Conservation (phyloP, 2,329 filamentous ascomycete species). For the Epichloe bromicola region DNA sequence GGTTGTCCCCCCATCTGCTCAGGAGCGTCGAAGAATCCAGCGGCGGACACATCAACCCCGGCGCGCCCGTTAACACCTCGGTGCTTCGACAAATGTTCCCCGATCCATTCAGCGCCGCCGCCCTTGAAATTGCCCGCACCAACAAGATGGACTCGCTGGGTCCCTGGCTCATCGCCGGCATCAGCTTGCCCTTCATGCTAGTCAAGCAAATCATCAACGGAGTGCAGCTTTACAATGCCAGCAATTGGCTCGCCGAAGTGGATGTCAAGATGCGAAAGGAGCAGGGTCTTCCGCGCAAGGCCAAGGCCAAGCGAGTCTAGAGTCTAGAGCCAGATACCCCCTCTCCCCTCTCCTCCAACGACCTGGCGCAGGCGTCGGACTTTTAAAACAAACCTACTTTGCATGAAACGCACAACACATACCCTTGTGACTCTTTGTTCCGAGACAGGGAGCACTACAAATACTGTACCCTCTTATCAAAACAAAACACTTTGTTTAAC, state of each 20-base stretch:
- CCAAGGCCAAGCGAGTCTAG: constrained; percentile 22
- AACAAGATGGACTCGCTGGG: constrained; percentile 76
- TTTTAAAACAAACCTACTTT: neutral
- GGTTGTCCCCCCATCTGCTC: constrained; percentile 73
- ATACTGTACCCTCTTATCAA: too few species aligned
- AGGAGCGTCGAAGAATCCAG: constrained; percentile 42
- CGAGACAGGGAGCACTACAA: neutral
- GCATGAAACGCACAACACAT: neutral
- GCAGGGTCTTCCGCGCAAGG: constrained; percentile 38
- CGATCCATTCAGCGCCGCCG: constrained; percentile 82
- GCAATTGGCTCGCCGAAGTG: constrained; percentile 85
- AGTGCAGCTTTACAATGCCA: constrained; percentile 86
- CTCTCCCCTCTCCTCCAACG: neutral
- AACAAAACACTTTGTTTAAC: too few species aligned
- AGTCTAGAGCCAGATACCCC: constrained; percentile 10
- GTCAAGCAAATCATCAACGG: constrained; percentile 91
- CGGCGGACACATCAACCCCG: constrained; percentile 45
- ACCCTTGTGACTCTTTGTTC: neutral
- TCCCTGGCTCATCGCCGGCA: constrained; percentile 58
- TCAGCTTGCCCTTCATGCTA: constrained; percentile 78
- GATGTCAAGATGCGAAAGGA: constrained; percentile 53
- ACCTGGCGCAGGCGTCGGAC: neutral
- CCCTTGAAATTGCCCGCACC: constrained; percentile 80
- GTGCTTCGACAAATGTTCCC: constrained; percentile 65
- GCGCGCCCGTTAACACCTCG: constrained; percentile 56